phyloP scores from a whole-genome alignment of 495 filamentous ascomycete species.

The Elaphomyces granulatus region DNA sequence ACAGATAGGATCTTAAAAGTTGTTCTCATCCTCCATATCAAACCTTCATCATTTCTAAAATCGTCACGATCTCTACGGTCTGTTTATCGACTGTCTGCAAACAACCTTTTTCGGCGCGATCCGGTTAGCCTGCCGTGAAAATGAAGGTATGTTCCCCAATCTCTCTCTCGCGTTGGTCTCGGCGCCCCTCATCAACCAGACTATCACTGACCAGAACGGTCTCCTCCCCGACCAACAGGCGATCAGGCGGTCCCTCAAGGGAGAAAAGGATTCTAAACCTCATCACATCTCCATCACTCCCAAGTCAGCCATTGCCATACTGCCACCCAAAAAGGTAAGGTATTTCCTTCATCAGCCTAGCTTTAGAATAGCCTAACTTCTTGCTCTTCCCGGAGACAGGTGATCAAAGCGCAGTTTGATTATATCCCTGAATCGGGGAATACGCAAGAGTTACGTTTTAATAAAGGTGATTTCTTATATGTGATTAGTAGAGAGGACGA shows the following conservation, averaged over 20 bases:
- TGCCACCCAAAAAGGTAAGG: constrained; percentile 88
- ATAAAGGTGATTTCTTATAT: constrained; percentile 94
- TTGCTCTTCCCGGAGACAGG: constrained; percentile 35
- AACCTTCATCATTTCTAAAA: too few species aligned
- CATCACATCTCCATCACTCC: constrained; percentile 79
- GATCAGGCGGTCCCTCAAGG: constrained; percentile 75
- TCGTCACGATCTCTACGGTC: too few species aligned
- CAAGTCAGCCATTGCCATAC: constrained; percentile 88
- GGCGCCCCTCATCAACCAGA: constrained; percentile 12
- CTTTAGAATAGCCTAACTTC: constrained; percentile 2
- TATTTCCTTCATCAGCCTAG: constrained; percentile 12
- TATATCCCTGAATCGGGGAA: constrained; percentile 57
- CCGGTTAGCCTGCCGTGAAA: constrained; percentile 4
- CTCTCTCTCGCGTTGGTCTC: constrained; percentile 1
- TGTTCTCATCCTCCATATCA: too few species aligned
- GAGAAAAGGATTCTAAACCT: constrained; percentile 60
- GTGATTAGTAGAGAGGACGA: constrained; percentile 96
- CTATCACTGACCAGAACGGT: not conserved
- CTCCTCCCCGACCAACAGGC: constrained; percentile 45
- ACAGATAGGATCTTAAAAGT: too few species aligned
- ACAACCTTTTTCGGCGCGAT: not conserved
- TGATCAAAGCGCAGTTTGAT: constrained; percentile 93
- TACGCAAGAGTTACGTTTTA: constrained; percentile 72
- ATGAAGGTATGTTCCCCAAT: constrained; percentile 15
- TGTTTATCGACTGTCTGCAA: too few species aligned